Conservation (phyloP, 2,329 filamentous ascomycete genomes). For the Penicillium griseofulvum region DNA sequence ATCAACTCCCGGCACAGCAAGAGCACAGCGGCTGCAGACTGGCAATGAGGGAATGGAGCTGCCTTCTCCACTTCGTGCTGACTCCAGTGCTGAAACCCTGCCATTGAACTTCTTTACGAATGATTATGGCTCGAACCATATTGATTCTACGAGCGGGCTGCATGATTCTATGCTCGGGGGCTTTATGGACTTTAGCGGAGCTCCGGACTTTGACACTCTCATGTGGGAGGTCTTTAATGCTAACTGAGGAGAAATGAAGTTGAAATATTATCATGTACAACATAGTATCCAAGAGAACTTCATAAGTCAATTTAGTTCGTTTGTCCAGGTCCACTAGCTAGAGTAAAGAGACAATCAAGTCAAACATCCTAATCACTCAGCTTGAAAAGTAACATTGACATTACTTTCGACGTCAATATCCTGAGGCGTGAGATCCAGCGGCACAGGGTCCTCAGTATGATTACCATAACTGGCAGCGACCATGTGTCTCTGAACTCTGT, state of each 20-base stretch:
- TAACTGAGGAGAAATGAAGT: background rate
- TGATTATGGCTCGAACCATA: slow-evolving; percentile 2
- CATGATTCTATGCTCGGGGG: slow-evolving; percentile 25
- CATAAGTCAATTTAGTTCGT: background rate
- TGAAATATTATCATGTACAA: background rate
- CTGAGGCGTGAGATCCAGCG: slow-evolving; percentile 13
- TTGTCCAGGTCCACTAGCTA: background rate
- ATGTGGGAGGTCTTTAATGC: slow-evolving; percentile 30
- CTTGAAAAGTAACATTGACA: slow-evolving; percentile 10
- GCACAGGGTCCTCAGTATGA: background rate
- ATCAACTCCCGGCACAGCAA: background rate
- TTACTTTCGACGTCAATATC: slow-evolving; percentile 7
- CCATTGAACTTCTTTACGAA: slow-evolving; percentile 20
- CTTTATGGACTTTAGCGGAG: slow-evolving; percentile 26
- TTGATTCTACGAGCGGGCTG: slow-evolving; percentile 19
- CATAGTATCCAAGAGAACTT: background rate
- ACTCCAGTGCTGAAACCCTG: slow-evolving; percentile 7
- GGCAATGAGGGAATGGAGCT: background rate
- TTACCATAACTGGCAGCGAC: background rate
- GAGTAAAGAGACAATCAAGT: too few species aligned
- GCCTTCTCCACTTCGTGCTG: background rate
- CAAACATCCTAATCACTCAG: background rate
- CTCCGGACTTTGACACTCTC: slow-evolving; percentile 30
- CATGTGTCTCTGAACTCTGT: background rate
- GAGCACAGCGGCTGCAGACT: background rate